These are phyloP conservation scores for Beta lomatogona DNA, from an alignment of 179 eudicot genomes.

Conservation along the genomic window DNA sequence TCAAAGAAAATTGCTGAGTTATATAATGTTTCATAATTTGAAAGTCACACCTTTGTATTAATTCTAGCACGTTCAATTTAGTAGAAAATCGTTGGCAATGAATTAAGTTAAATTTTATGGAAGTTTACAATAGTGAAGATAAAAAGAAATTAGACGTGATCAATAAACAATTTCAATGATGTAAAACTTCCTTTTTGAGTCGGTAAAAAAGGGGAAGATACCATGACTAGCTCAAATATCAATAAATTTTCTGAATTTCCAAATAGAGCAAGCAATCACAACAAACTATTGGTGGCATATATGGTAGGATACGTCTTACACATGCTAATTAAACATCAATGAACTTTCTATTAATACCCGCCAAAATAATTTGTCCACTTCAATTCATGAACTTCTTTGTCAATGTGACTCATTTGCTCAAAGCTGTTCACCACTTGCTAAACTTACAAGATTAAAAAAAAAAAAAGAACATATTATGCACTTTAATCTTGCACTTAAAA, in stretches of 20 bases:
- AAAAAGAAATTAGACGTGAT: not conserved
- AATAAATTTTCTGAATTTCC: not conserved
- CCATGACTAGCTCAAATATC: no score
- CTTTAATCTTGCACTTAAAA: constrained; percentile 11
- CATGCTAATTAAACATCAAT: not conserved
- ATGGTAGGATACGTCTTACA: not conserved
- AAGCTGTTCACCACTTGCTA: constrained; percentile 18
- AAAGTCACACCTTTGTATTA: no score
- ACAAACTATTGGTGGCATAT: not conserved
- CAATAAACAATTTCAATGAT: not conserved
- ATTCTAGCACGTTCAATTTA: no score
- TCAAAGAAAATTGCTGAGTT: no score
- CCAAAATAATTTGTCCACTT: constrained; percentile 13
- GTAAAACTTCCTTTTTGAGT: not conserved
- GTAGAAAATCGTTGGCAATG: not conserved
- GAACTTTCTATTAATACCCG: not conserved
- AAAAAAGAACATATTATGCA: constrained; percentile 13
- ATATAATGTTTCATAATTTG: no score
- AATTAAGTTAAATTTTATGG: not conserved
- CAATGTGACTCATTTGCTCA: constrained; percentile 19
- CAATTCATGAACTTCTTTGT: constrained; percentile 2
- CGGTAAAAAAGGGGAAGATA: no score
- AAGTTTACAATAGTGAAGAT: not conserved
- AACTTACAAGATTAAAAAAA: not conserved
- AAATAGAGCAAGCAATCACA: not conserved